Conservation (phyloP, 352 stramenopile genomes). For the Peronospora belbahrii region DNA sequence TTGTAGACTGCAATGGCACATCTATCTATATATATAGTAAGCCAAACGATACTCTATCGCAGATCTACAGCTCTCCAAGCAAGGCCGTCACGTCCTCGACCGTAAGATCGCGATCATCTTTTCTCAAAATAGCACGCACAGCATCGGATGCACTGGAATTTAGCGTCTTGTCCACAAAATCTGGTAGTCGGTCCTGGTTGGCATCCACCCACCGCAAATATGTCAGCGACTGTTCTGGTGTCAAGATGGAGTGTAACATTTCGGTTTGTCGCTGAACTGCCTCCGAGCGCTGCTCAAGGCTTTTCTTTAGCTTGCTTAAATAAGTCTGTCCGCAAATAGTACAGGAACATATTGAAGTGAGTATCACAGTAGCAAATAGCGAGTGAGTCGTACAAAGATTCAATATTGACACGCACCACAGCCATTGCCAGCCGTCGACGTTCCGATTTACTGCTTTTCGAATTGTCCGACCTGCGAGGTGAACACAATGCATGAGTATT, state of each 20-base stretch:
- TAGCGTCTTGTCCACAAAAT: conserved; percentile 57
- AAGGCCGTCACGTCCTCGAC: conserved; percentile 81
- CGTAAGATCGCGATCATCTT: conserved; percentile 79
- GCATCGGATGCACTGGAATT: conserved; percentile 49
- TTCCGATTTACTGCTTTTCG: conserved; percentile 79
- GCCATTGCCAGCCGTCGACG: conserved; percentile 71
- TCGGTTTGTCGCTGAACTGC: conserved; percentile 74
- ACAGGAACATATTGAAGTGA: background rate
- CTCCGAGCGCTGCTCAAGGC: conserved; percentile 68
- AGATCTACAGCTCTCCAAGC: conserved; percentile 48
- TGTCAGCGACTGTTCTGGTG: conserved; percentile 74
- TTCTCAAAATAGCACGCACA: conserved; percentile 71
- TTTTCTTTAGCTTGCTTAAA: conserved; percentile 85
- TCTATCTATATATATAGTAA: conserved; percentile 6
- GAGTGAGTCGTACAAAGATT: no score
- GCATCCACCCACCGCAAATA: conserved; percentile 78
- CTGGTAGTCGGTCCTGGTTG: conserved; percentile 63
- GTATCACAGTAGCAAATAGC: background rate
- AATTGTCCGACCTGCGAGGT: conserved; percentile 48
- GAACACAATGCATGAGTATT: conserved; percentile 1
- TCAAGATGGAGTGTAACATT: conserved; percentile 80
- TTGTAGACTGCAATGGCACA: conserved; percentile 8
- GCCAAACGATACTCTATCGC: background rate
- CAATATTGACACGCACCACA: conserved; percentile 40
- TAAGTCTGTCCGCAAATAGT: conserved; percentile 47